phyloP scores from a whole-genome alignment of 169 alveolate genomes.

The Eimeria mitis region DNA sequence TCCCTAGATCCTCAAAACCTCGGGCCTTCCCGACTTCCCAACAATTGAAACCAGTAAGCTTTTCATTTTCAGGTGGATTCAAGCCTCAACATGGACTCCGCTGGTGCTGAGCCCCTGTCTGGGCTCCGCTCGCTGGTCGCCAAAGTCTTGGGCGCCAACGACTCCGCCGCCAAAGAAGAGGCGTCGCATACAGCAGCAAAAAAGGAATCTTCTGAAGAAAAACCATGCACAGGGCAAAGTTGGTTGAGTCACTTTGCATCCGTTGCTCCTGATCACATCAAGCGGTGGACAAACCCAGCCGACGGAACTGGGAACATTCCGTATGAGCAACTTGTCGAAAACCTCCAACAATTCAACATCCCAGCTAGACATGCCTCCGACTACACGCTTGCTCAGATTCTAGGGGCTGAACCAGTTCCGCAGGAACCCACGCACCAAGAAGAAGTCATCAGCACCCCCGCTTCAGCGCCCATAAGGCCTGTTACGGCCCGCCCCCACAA shows the following conservation, averaged over 20 bases:
- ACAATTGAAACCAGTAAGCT: background rate
- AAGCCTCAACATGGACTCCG: constrained; percentile 33
- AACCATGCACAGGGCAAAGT: constrained; percentile 11
- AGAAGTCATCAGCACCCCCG: constrained; percentile 5
- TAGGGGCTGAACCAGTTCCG: constrained; percentile 54
- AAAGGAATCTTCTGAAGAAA: background rate
- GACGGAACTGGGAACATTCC: constrained; percentile 77
- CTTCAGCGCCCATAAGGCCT: background rate
- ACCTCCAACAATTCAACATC: constrained; percentile 71
- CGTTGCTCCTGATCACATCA: constrained; percentile 78
- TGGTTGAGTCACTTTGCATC: constrained; percentile 78
- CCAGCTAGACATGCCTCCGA: constrained; percentile 72
- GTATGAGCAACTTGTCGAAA: constrained; percentile 76
- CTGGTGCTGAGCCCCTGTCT: constrained; percentile 71
- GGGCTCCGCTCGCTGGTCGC: constrained; percentile 74
- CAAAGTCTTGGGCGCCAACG: constrained; percentile 70
- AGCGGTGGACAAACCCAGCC: constrained; percentile 75
- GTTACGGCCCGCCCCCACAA: constrained; percentile 67
- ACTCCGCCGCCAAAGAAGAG: constrained; percentile 9
- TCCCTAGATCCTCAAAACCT: constrained; percentile 16
- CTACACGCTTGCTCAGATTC: constrained; percentile 49
- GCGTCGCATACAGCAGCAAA: background rate
- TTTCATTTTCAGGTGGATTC: background rate
- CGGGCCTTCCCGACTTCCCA: background rate
- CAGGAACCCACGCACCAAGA: constrained; percentile 29